Percentiles rank a stretch among this genome's conserved stretches.
These are phyloP conservation scores for Cercospora citrullina DNA, from an alignment of 2,329 filamentous ascomycete species.

Conservation along the genomic window DNA sequence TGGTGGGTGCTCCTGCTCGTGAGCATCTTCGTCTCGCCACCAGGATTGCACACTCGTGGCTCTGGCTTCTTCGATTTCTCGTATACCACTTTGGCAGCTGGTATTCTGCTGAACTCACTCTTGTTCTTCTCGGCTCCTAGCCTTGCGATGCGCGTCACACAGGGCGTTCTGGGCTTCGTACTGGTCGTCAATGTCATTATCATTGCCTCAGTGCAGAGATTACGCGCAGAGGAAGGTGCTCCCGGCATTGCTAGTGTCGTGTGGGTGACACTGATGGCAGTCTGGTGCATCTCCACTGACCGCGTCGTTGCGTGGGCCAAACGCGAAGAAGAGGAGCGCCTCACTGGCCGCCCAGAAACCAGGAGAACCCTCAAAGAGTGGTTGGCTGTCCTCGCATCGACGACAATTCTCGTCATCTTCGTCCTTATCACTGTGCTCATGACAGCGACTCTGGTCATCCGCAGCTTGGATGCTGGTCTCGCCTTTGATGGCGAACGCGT, in stretches of 20 bases:
- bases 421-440: slow-evolving; percentile 70
- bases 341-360: slow-evolving; percentile 86
- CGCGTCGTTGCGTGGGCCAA: slow-evolving; percentile 89
- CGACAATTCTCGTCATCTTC: slow-evolving; percentile 68
- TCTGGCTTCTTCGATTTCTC: slow-evolving; percentile 91
- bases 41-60: slow-evolving; percentile 79
- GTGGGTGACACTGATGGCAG: slow-evolving; percentile 76
- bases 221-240: slow-evolving; percentile 84
- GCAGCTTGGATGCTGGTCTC: slow-evolving; percentile 75
- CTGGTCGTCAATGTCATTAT: slow-evolving; percentile 76
- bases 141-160: slow-evolving; percentile 72
- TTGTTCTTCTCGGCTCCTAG: slow-evolving; percentile 88
- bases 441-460: slow-evolving; percentile 75
- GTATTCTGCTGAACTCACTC: slow-evolving; percentile 72
- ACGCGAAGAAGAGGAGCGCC: slow-evolving; percentile 83
- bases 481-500: slow-evolving; percentile 72
- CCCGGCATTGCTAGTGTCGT: slow-evolving; percentile 82
- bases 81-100: slow-evolving; percentile 75
- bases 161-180: slow-evolving; percentile 65
- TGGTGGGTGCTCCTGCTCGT: slow-evolving; percentile 94
- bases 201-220: slow-evolving; percentile 70
- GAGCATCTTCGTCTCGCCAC: slow-evolving; percentile 85
- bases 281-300: slow-evolving; percentile 79
- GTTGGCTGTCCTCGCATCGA: slow-evolving; percentile 75
- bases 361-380: slow-evolving; percentile 81